A percentile compares a stretch with the other conserved stretches of the same genome.
These are phyloP conservation scores for Populus tremula DNA, from an alignment of 345 rosid species.

Conservation along the genomic window DNA sequence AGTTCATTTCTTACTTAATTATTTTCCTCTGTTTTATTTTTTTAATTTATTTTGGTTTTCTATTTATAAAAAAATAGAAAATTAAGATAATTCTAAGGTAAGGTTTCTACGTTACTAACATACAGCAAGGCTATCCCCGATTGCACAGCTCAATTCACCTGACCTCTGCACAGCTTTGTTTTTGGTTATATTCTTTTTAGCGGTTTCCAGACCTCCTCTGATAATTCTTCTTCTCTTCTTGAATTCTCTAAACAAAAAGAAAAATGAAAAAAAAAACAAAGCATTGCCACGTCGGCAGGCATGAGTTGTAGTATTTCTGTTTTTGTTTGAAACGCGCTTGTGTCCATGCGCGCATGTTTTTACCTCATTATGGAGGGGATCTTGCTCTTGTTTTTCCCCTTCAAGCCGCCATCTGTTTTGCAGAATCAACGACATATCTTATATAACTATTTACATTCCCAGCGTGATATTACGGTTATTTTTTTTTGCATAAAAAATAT, in stretches of 20 bases:
- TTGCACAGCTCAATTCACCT: slow-evolving; percentile 16
- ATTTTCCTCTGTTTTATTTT: too few species aligned
- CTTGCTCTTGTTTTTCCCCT: neutral
- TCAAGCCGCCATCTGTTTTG: neutral
- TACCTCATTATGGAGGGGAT: neutral
- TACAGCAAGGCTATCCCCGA: neutral
- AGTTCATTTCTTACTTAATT: too few species aligned
- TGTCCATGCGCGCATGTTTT: neutral
- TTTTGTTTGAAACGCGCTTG: neutral
- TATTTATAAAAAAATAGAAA: too few species aligned
- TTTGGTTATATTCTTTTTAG: neutral
- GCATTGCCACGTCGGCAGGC: neutral
- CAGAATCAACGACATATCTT: neutral
- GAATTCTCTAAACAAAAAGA: neutral
- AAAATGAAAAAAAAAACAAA: neutral
- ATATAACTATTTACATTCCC: too few species aligned
- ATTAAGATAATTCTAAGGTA: neutral
- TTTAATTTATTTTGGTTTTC: too few species aligned
- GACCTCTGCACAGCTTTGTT: neutral
- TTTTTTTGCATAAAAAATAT: too few species aligned
- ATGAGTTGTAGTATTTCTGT: neutral
- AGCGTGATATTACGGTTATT: too few species aligned
- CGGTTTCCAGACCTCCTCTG: neutral
- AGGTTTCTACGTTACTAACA: slow-evolving; percentile 12
- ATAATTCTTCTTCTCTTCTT: neutral